Evolutionary conservation across 1,139 yeast species (phyloP), one percentile per base, ranked within the genome.

Genomic region (Saccharomyces hybrid): DNA sequence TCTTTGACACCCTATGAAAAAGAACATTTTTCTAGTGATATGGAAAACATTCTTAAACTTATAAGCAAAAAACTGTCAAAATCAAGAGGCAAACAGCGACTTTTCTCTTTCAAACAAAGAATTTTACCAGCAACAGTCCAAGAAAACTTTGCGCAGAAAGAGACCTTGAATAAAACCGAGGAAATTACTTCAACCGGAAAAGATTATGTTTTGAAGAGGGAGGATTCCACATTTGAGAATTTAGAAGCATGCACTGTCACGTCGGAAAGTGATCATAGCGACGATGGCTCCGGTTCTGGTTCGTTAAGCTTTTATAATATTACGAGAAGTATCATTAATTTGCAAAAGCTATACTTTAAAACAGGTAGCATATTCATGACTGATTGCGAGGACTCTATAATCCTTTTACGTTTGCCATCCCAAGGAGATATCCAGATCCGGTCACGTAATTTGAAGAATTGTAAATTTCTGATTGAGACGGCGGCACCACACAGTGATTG

Each of bases 291-390:
- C 0, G 34, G 34, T 29, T 29, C 57, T 1, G 64, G 66, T 5
- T 58, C 64, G 3, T 48, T 62, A 16, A 54, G 57, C 11, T 52
- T 62, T 3, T 55, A 57, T 46, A 53, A 57, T 29, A 47, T 59
- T 14, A 38, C 50, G 14, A 32, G 57, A 8, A 53, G 59, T 6
- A 32, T 53, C 7, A 51, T 64, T 2, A 51, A 53, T 4, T 29
- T 62, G 26, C 48, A 52, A 2, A 42, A 51, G 5, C 9, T 60
- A 4, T 59, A 59, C 7, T 64, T 63, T 42, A 27, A 47, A 14
- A 47, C 49, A 16, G 68, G 69, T 3, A 64, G 64, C 48, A 48
- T 65, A 2, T 57, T 58, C 19, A 52, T 65, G 1, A 59, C 60
- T 3, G 53, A 60, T 21, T 58, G 61, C 31, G 12, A 14, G 14